Percentiles rank a stretch among this genome's conserved stretches.
These are phyloP conservation scores for Sinapis alba DNA, from an alignment of 441 rosid genomes.

Conservation along the genomic window DNA sequence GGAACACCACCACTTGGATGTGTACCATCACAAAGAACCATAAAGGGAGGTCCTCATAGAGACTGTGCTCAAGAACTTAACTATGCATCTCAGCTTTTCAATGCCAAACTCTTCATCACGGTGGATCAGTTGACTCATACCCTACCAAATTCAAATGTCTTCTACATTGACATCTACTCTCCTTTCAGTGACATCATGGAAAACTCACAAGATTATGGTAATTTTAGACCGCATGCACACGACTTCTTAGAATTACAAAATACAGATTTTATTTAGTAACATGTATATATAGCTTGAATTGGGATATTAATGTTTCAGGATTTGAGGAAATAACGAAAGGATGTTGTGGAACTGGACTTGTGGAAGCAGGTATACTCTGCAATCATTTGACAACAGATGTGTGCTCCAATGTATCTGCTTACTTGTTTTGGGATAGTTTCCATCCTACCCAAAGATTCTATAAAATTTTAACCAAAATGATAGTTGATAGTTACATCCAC, in stretches of 20 bases:
- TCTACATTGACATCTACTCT: conserved; percentile 1
- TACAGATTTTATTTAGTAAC: background rate
- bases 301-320: background rate
- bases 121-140: background rate
- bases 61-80: background rate
- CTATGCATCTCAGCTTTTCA: conserved; percentile 7
- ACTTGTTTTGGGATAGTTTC: conserved; percentile 71
- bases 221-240: background rate
- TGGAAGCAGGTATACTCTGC: conserved; percentile 46
- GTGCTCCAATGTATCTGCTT: conserved; percentile 48
- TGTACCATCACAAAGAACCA: background rate
- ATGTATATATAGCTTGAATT: background rate
- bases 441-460: conserved; percentile 73
- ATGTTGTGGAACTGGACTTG: conserved; percentile 10
- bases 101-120: background rate
- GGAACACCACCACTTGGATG: conserved; percentile 11
- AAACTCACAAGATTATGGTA: background rate
- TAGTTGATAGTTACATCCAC: background rate
- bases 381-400: conserved; percentile 35
- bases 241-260: background rate
- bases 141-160: background rate
- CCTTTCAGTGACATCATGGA: background rate
- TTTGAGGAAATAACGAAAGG: conserved; percentile 1
- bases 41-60: background rate
- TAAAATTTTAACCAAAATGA: conserved; percentile 27